These are phyloP conservation scores for Willaertia magna DNA, from an alignment of 208 protist species.

Conservation along the genomic window DNA sequence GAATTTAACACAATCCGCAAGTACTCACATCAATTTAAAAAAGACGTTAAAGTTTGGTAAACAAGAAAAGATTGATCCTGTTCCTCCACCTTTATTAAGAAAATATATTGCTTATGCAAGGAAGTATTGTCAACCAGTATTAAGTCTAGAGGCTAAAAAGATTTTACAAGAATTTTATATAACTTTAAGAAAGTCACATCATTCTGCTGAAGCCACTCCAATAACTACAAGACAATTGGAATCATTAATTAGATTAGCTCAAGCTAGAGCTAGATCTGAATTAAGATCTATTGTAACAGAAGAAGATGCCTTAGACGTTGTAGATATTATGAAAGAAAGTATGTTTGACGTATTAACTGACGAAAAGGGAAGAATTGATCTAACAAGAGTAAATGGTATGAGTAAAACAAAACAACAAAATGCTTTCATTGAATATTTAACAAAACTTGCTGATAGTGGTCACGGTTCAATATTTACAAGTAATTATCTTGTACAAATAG, in stretches of 20 bases:
- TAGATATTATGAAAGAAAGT: constrained; percentile 60
- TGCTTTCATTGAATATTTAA: neutral
- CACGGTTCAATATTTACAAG: neutral
- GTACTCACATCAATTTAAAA: neutral
- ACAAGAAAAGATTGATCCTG: constrained; percentile 13
- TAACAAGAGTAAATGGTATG: constrained; percentile 10
- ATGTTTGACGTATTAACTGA: constrained; percentile 39
- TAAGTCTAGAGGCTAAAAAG: constrained; percentile 28
- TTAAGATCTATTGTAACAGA: constrained; percentile 63
- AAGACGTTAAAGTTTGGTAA: neutral
- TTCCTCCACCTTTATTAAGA: constrained; percentile 34
- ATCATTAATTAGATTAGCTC: constrained; percentile 74
- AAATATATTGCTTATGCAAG: constrained; percentile 70
- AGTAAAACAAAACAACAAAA: neutral
- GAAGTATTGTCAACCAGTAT: constrained; percentile 42
- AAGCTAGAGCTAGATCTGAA: constrained; percentile 73
- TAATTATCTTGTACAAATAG: neutral
- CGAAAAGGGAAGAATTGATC: constrained; percentile 40
- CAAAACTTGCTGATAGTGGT: neutral
- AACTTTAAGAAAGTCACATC: constrained; percentile 30
- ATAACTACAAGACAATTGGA: constrained; percentile 87
- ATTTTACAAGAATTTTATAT: constrained; percentile 50
- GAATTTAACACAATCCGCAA: neutral
- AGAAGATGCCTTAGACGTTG: constrained; percentile 75
- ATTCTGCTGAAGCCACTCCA: constrained; percentile 34